Evolutionary conservation across 345 rosid genomes (phyloP).

Genomic region (Theobroma cacao): DNA sequence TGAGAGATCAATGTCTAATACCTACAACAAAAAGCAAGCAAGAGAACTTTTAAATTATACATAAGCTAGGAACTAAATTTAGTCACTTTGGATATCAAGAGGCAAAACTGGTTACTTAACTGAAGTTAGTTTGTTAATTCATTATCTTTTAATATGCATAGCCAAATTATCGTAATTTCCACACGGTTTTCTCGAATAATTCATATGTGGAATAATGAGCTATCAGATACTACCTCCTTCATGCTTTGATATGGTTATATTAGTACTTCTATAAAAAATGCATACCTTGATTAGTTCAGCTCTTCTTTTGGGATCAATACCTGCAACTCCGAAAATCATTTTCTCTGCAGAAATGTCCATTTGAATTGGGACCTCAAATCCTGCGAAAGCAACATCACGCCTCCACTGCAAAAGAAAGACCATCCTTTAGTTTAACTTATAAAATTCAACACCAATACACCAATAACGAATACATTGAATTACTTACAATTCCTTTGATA

Average conservation of each 20-base stretch:
- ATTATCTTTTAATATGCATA: not conserved
- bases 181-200: not conserved
- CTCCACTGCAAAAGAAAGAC: conserved; percentile 62
- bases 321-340: conserved; percentile 88
- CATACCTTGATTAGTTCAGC: conserved; percentile 79
- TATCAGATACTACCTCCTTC: not conserved
- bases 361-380: conserved; percentile 94
- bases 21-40: conserved; percentile 35
- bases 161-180: not conserved
- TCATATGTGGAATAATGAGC: not conserved
- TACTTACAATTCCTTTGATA: not conserved
- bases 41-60: not conserved
- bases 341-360: conserved; percentile 91
- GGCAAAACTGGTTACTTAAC: not conserved
- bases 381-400: conserved; percentile 96
- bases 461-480: not conserved
- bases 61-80: not conserved
- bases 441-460: not conserved
- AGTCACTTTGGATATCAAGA: not conserved
- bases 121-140: not conserved
- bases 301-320: conserved; percentile 83
- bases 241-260: not conserved
- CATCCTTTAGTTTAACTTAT: not conserved
- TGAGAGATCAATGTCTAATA: conserved; percentile 74
- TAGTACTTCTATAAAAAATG: not conserved